A percentile compares a stretch with the other conserved stretches of the same genome.
Evolutionary conservation across 1,284 basidiomycete genomes (phyloP).

Genomic region (Cutaneotrichosporon cyanovorans): DNA sequence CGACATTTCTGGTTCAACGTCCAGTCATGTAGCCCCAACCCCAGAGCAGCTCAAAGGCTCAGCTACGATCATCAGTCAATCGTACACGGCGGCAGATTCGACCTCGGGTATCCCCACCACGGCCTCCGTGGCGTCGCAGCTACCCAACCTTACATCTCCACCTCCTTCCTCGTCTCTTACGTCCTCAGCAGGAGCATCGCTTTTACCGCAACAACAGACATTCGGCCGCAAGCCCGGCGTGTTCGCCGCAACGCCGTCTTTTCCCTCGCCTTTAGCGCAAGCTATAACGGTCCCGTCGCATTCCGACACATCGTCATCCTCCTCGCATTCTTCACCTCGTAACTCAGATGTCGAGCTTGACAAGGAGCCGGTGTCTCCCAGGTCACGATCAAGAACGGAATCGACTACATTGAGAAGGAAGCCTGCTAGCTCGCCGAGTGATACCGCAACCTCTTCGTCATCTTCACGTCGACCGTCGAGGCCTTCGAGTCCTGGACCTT

Average conservation of each 20-base stretch:
- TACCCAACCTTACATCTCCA: constrained; percentile 2
- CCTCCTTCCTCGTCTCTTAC: constrained; percentile 17
- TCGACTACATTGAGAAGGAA: not conserved
- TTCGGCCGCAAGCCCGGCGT: constrained; percentile 33
- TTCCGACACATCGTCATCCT: constrained; percentile 36
- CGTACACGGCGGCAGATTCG: too few species aligned
- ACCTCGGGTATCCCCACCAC: not conserved
- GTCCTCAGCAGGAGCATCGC: constrained; percentile 10
- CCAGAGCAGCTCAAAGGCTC: too few species aligned
- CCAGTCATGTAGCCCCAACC: too few species aligned
- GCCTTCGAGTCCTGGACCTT: constrained; percentile 25
- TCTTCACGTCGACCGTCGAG: constrained; percentile 19
- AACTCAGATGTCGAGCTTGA: not conserved
- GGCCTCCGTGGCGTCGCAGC: not conserved
- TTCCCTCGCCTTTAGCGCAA: constrained; percentile 41
- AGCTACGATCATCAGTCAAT: too few species aligned
- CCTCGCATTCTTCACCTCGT: constrained; percentile 9
- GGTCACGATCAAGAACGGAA: not conserved
- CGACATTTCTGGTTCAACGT: not conserved
- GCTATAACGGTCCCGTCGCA: constrained; percentile 37
- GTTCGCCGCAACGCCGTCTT: constrained; percentile 42
- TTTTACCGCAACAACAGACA: constrained; percentile 20
- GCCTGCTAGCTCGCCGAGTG: constrained; percentile 2
- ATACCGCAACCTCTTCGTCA: constrained; percentile 2
- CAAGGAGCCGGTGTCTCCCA: not conserved